A percentile compares a stretch with the other conserved stretches of the same genome.
Conservation (phyloP, 2,329 filamentous ascomycete genomes). For the Claviceps lovelessii region DNA sequence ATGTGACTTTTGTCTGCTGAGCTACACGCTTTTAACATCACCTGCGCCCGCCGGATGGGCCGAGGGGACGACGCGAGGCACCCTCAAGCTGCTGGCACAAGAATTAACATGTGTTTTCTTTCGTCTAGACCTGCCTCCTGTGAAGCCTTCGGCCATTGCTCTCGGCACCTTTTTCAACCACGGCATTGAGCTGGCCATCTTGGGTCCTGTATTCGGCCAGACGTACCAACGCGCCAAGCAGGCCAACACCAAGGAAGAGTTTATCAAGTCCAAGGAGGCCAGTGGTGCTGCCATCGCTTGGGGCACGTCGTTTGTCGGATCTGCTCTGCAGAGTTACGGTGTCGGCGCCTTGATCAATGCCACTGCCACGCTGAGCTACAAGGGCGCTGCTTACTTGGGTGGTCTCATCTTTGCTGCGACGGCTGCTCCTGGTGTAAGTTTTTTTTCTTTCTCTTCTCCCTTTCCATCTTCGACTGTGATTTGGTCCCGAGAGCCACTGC, state of each 20-base stretch:
- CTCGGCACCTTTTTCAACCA: conserved; percentile 95
- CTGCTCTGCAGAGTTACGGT: conserved; percentile 77
- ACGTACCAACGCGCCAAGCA: conserved; percentile 86
- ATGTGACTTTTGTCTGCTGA: neutral
- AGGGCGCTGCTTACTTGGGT: conserved; percentile 90
- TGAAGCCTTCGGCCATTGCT: conserved; percentile 96
- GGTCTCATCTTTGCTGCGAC: conserved; percentile 82
- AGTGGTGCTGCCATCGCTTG: conserved; percentile 74
- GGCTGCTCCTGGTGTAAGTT: conserved; percentile 65
- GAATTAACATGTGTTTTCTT: neutral
- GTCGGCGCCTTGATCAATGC: conserved; percentile 86
- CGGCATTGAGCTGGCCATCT: conserved; percentile 71
- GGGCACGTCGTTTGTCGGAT: conserved; percentile 81
- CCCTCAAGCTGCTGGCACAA: neutral
- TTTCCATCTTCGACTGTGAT: neutral
- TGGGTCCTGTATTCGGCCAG: conserved; percentile 81
- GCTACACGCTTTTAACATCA: neutral
- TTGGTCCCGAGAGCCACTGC: too few species aligned
- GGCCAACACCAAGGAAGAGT: conserved; percentile 92
- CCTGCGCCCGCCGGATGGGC: neutral
- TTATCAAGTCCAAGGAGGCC: conserved; percentile 85
- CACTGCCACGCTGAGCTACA: conserved; percentile 89
- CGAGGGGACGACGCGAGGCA: neutral
- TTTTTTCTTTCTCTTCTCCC: too few species aligned
- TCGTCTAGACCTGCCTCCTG: conserved; percentile 46